A percentile compares a stretch with the other conserved stretches of the same genome.
Evolutionary conservation across 192 early-diverging fungal species (phyloP).

Genomic region (Dimargaris xerosporica): DNA sequence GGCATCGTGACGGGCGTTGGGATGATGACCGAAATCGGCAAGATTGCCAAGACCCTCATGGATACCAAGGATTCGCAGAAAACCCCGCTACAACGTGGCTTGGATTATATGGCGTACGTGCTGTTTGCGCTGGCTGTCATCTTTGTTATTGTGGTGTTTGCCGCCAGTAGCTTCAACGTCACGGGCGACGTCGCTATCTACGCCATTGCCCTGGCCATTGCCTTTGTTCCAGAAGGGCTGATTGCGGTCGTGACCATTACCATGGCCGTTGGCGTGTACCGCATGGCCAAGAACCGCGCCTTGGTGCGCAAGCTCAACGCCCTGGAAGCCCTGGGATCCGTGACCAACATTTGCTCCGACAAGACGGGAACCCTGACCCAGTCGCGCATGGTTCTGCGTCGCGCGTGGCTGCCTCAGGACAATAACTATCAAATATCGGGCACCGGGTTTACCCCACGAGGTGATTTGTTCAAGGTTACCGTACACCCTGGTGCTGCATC

Average conservation of each 20-base stretch:
- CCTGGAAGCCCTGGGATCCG: slow-evolving; percentile 80
- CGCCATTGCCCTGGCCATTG: slow-evolving; percentile 76
- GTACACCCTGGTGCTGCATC: slow-evolving; percentile 1
- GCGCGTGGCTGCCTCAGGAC: slow-evolving; percentile 64
- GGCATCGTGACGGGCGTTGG: slow-evolving; percentile 76
- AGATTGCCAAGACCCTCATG: slow-evolving; percentile 73
- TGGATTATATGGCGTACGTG: slow-evolving; percentile 62
- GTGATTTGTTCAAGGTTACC: slow-evolving; percentile 24
- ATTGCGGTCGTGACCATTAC: slow-evolving; percentile 89
- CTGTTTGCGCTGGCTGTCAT: slow-evolving; percentile 57
- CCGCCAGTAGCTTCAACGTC: slow-evolving; percentile 42
- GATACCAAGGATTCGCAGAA: slow-evolving; percentile 30
- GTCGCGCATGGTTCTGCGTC: slow-evolving; percentile 83
- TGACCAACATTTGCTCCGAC: slow-evolving; percentile 91
- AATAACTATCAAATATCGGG: slow-evolving; percentile 54
- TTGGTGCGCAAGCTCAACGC: slow-evolving; percentile 80
- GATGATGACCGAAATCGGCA: slow-evolving; percentile 81
- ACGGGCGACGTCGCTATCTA: slow-evolving; percentile 44
- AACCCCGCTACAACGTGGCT: slow-evolving; percentile 48
- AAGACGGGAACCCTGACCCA: slow-evolving; percentile 91
- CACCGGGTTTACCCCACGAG: slow-evolving; percentile 41
- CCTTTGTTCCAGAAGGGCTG: slow-evolving; percentile 91
- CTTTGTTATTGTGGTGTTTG: slow-evolving; percentile 74
- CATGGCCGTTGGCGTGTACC: slow-evolving; percentile 76
- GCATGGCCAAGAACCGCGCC: slow-evolving; percentile 75